Evolutionary conservation across 2,329 filamentous ascomycete species (phyloP).

Genomic region (Hirsutella thompsonii): DNA sequence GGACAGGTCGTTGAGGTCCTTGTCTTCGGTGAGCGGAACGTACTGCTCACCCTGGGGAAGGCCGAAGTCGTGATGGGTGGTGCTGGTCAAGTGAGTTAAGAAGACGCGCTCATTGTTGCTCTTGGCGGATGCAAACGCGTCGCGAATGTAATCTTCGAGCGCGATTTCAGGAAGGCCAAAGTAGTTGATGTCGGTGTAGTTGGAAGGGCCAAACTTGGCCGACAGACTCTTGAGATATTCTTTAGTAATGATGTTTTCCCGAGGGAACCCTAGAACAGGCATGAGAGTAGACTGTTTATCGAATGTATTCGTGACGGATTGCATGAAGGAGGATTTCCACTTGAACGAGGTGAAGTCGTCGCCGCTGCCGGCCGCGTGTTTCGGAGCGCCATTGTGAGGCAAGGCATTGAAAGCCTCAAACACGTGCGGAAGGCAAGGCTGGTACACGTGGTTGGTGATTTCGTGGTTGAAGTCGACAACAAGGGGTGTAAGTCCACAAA

Average conservation of each 20-base stretch:
- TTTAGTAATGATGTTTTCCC: conserved; percentile 11
- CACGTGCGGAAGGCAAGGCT: conserved; percentile 28
- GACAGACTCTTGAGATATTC: conserved; percentile 15
- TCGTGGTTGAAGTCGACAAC: conserved; percentile 30
- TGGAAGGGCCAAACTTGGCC: conserved; percentile 15
- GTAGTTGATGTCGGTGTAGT: conserved; percentile 18
- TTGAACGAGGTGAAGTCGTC: conserved; percentile 6
- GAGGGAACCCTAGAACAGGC: conserved; percentile 15
- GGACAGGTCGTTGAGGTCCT: conserved; percentile 16
- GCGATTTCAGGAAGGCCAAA: conserved; percentile 18
- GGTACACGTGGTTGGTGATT: conserved; percentile 28
- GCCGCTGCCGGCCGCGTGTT: not conserved
- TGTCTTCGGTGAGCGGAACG: conserved; percentile 11
- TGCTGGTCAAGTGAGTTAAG: conserved; percentile 21
- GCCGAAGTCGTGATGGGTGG: conserved; percentile 19
- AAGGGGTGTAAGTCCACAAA: conserved; percentile 28
- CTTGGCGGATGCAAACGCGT: conserved; percentile 15
- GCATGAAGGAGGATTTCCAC: conserved; percentile 19
- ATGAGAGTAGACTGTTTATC: conserved; percentile 20
- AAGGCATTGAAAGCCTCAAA: conserved; percentile 18
- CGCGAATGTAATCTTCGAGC: conserved; percentile 17
- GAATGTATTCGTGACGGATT: conserved; percentile 18
- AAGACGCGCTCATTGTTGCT: conserved; percentile 19
- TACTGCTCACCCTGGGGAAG: conserved; percentile 15
- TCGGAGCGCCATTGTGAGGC: conserved; percentile 1